phyloP scores from a whole-genome alignment of 2,329 filamentous ascomycete species.

The Shiraia sp. region DNA sequence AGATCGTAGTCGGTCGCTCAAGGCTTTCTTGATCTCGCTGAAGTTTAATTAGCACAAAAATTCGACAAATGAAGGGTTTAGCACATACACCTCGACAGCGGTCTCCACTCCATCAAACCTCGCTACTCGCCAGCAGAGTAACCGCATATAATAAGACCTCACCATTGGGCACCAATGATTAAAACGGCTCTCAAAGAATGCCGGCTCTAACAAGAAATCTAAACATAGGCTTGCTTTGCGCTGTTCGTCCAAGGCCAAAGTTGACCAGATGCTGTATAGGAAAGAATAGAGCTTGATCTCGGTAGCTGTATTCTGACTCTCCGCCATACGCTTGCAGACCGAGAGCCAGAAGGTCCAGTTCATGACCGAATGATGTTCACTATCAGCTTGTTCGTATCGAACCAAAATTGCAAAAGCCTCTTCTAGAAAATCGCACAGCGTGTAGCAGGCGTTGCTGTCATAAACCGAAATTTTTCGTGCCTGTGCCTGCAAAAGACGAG shows the following conservation, averaged over 20 bases:
- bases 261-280: slow-evolving; percentile 78
- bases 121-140: slow-evolving; percentile 87
- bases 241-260: slow-evolving; percentile 65
- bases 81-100: slow-evolving; percentile 70
- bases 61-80: too few relatives aligned
- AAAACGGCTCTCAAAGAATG: slow-evolving; percentile 79
- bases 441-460: slow-evolving; percentile 82
- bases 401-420: slow-evolving; percentile 73
- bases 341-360: slow-evolving; percentile 87
- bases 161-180: slow-evolving; percentile 98
- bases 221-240: slow-evolving; percentile 73
- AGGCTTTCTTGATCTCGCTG: slow-evolving; percentile 70
- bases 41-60: too few relatives aligned
- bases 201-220: slow-evolving; percentile 73
- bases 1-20: slow-evolving; percentile 69
- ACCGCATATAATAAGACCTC: slow-evolving; percentile 85
- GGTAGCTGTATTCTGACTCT: slow-evolving; percentile 85
- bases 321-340: slow-evolving; percentile 76
- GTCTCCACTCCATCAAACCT: slow-evolving; percentile 70
- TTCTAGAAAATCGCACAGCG: slow-evolving; percentile 88
- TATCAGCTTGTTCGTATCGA: slow-evolving; percentile 59
- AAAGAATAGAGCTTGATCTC: slow-evolving; percentile 85
- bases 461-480: slow-evolving; percentile 77
- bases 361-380: slow-evolving; percentile 54
- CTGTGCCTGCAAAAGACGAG: slow-evolving; percentile 71